phyloP scores from a whole-genome alignment of 2,329 filamentous ascomycete genomes.

The Diaporthe destruens region DNA sequence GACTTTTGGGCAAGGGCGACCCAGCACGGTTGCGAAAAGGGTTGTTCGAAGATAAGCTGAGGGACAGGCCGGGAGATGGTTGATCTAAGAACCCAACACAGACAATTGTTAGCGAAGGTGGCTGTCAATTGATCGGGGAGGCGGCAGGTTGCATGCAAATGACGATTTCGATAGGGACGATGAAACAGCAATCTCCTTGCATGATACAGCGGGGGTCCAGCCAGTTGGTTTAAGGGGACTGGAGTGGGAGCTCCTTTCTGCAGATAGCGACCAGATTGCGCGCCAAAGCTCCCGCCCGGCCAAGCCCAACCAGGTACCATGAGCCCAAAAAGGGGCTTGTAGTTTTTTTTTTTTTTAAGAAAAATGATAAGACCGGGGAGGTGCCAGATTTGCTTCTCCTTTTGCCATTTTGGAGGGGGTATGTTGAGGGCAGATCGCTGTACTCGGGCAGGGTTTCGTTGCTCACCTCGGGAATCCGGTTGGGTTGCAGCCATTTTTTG shows the following conservation, averaged over 20 bases:
- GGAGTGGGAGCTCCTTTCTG: constrained; percentile 38
- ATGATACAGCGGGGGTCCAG: constrained; percentile 58
- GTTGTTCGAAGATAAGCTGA: constrained; percentile 85
- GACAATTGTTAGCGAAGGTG: constrained; percentile 42
- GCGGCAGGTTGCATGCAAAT: constrained; percentile 56
- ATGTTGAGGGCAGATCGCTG: constrained; percentile 34
- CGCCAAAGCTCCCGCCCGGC: constrained; percentile 25
- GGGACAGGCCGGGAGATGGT: constrained; percentile 67
- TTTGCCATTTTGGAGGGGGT: constrained; percentile 14
- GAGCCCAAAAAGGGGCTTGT: constrained; percentile 26
- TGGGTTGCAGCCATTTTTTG: constrained; percentile 40
- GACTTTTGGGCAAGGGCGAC: constrained; percentile 64
- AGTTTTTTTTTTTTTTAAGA: too few species aligned
- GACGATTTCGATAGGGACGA: constrained; percentile 57
- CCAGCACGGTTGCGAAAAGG: constrained; percentile 81
- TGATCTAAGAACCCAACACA: constrained; percentile 53
- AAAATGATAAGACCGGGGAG: constrained; percentile 26
- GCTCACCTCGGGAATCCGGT: constrained; percentile 40
- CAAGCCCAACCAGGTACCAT: constrained; percentile 28
- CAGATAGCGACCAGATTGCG: constrained; percentile 23
- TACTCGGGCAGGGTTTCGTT: constrained; percentile 31
- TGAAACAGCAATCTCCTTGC: constrained; percentile 62
- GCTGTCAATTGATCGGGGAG: constrained; percentile 43
- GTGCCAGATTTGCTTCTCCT: constrained; percentile 29
- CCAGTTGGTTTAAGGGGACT: constrained; percentile 53